These are phyloP conservation scores for Heterobasidion annosum DNA, from an alignment of 1,284 basidiomycete species.

Conservation along the genomic window DNA sequence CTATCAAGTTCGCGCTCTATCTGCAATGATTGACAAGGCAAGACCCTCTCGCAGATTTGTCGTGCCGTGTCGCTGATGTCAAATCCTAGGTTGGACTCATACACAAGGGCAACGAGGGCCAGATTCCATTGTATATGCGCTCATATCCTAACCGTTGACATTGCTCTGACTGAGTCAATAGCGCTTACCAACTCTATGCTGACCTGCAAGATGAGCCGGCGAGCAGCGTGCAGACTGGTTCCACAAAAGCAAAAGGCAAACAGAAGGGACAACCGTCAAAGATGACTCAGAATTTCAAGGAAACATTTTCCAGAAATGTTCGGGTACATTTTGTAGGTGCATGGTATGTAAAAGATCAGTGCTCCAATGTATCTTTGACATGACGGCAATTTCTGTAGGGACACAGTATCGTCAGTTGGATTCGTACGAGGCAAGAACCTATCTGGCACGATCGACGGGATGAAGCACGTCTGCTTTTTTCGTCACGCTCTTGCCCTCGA, in stretches of 20 bases:
- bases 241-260: no score
- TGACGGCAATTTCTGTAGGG: constrained; percentile 20
- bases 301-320: constrained; percentile 22
- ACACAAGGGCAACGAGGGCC: constrained; percentile 21
- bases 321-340: constrained; percentile 32
- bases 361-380: not conserved
- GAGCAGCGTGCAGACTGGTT: not conserved
- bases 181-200: constrained; percentile 29
- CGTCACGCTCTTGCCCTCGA: constrained; percentile 19
- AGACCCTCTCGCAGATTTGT: not conserved
- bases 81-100: constrained; percentile 22
- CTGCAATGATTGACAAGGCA: constrained; percentile 32
- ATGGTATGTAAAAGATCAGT: constrained; percentile 19
- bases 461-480: constrained; percentile 23
- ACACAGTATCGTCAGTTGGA: constrained; percentile 31
- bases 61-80: not conserved
- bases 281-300: constrained; percentile 19
- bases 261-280: no score
- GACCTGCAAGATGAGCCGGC: constrained; percentile 1
- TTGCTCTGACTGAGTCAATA: constrained; percentile 7
- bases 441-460: constrained; percentile 14
- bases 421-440: constrained; percentile 16
- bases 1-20: constrained; percentile 32
- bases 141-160: not conserved
- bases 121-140: constrained; percentile 26